A percentile compares a stretch with the other conserved stretches of the same genome.
These are phyloP conservation scores for Aspergillus haitiensis DNA, from an alignment of 495 filamentous ascomycete genomes.

Conservation along the genomic window DNA sequence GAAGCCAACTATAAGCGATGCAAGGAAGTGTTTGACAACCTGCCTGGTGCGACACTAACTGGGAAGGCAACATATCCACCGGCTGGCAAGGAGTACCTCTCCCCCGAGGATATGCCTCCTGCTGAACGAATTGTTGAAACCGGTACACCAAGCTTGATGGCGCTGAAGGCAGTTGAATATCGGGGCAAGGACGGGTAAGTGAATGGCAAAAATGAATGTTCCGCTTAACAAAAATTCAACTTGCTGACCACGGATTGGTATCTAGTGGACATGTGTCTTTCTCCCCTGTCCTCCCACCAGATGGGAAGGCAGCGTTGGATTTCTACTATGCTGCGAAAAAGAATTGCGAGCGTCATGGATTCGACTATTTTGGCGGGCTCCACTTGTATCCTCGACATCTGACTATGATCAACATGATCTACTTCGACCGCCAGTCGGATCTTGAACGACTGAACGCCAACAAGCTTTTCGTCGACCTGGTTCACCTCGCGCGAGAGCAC, in stretches of 20 bases:
- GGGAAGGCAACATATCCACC: background rate
- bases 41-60: conserved; percentile 3
- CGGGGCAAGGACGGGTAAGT: conserved; percentile 17
- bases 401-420: background rate
- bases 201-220: too few relatives aligned
- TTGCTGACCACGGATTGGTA: too few relatives aligned
- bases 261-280: conserved; percentile 52
- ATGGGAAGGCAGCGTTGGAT: background rate
- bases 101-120: conserved; percentile 1
- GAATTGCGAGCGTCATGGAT: conserved; percentile 34
- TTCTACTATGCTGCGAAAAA: conserved; percentile 38
- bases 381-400: conserved; percentile 38
- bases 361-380: conserved; percentile 55
- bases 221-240: too few relatives aligned
- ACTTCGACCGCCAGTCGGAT: background rate
- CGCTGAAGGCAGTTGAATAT: background rate
- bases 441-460: conserved; percentile 35
- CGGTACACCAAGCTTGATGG: background rate
- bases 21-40: background rate
- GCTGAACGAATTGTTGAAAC: background rate
- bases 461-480: conserved; percentile 45
- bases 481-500: conserved; percentile 24
- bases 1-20: conserved; percentile 6
- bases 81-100: conserved; percentile 1
- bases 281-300: conserved; percentile 44